These are phyloP conservation scores for Cryptococcus jaspeensis DNA, from an alignment of 1,284 basidiomycete species.

Conservation along the genomic window DNA sequence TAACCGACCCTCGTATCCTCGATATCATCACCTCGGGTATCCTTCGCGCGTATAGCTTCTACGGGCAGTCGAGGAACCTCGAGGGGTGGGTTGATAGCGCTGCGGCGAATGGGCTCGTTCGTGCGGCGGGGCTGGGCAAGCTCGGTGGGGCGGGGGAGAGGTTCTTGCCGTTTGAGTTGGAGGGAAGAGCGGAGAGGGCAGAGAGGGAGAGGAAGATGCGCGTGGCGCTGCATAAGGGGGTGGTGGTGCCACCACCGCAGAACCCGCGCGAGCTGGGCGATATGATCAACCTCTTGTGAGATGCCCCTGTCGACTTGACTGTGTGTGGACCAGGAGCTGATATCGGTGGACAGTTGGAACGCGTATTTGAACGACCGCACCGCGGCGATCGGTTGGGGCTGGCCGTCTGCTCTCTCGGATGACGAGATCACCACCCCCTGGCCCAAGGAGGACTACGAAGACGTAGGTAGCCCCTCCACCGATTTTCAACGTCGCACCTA, in stretches of 20 bases:
- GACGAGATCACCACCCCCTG: conserved; percentile 47
- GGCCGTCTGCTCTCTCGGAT: conserved; percentile 28
- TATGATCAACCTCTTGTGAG: conserved; percentile 45
- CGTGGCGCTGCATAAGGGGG: conserved; percentile 24
- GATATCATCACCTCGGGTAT: conserved; percentile 36
- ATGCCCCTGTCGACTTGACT: not conserved
- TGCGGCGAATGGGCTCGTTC: conserved; percentile 21
- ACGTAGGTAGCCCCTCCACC: conserved; percentile 16
- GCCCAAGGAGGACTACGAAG: conserved; percentile 37
- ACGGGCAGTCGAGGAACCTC: conserved; percentile 31
- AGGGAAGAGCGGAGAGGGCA: conserved; percentile 11
- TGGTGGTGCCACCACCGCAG: conserved; percentile 23
- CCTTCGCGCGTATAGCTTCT: conserved; percentile 25
- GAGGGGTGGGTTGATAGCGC: conserved; percentile 42
- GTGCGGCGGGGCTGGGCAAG: conserved; percentile 36
- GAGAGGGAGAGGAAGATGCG: conserved; percentile 23
- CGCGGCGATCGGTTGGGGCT: conserved; percentile 23
- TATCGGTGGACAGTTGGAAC: conserved; percentile 33
- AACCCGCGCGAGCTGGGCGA: conserved; percentile 30
- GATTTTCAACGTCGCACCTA: not conserved
- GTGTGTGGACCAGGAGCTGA: not conserved
- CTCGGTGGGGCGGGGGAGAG: conserved; percentile 29
- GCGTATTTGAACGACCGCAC: conserved; percentile 30
- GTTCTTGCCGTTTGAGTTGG: conserved; percentile 10
- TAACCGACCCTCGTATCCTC: conserved; percentile 33